Percentiles rank a stretch among this genome's conserved stretches.
These are phyloP conservation scores for Sporothrix schenckii DNA, from an alignment of 2,329 filamentous ascomycete species.

Conservation along the genomic window DNA sequence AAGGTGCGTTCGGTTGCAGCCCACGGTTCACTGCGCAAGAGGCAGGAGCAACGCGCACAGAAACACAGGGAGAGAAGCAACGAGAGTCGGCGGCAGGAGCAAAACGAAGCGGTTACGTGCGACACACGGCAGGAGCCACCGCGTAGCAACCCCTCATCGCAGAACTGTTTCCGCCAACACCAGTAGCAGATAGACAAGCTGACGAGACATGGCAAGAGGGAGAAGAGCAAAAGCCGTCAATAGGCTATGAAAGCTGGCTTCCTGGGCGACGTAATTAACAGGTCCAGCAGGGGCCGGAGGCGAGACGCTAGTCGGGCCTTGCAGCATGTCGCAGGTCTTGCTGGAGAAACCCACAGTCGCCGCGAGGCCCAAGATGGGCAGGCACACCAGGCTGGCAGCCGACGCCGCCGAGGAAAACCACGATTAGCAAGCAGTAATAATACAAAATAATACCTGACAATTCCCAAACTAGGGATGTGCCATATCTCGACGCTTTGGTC, in stretches of 20 bases:
- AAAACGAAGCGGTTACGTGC: conserved; percentile 29
- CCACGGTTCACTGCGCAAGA: conserved; percentile 6
- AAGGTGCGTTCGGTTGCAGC: conserved; percentile 18
- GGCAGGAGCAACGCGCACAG: conserved; percentile 7
- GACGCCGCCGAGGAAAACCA: conserved; percentile 12
- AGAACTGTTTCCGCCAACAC: conserved; percentile 33
- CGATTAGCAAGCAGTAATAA: conserved; percentile 22
- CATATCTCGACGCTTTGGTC: not conserved
- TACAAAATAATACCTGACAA: not conserved
- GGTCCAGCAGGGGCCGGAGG: not conserved
- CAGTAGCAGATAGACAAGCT: conserved; percentile 18
- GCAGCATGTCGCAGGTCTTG: conserved; percentile 1
- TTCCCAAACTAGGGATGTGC: not conserved
- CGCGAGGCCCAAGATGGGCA: conserved; percentile 8
- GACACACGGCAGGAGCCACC: conserved; percentile 33
- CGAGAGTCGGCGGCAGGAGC: conserved; percentile 15
- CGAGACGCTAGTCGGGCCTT: not conserved
- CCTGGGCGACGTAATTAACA: not conserved
- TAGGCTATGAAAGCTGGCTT: conserved; percentile 20
- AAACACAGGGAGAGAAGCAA: not conserved
- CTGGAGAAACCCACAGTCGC: conserved; percentile 14
- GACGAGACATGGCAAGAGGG: conserved; percentile 23
- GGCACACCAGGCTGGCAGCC: conserved; percentile 8
- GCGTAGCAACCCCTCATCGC: conserved; percentile 24
- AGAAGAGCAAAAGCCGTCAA: conserved; percentile 24